Evolutionary conservation across 352 stramenopile genomes (phyloP), one percentile per base, ranked within the genome.

Genomic region (Phytophthora sp.): DNA sequence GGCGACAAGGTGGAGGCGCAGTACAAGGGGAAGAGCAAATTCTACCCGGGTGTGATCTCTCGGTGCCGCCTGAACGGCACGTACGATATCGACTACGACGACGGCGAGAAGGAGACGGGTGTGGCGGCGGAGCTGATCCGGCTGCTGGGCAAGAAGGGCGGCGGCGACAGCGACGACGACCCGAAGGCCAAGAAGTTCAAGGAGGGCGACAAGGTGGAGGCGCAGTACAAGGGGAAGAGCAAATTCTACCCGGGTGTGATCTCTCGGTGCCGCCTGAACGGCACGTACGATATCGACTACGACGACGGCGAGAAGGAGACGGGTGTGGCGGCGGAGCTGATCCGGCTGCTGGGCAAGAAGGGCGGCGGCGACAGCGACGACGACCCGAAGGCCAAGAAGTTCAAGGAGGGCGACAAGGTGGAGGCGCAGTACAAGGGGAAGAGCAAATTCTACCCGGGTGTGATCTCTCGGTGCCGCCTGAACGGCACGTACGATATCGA

Each of bases 61-160:
- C 64, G 76, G 9, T 74, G 54, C 46, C 55, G 66, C 5, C 41
- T 65, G 23, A 77, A 84, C 45, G 72, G 71, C 21, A 77, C 69
- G 4, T 82, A 77, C 39, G 69, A 82, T n/a, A 77, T 87, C 53
- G 72, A 83, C 12, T 88, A 85, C 45, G 78, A 88, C 37, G 76
- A 88, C 48, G 78, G 78, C 10, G 74, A 88, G 45, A 79, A 74
- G 18, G 78, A 88, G 34, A 72, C 48, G 5, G 64, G 57, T 24
- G 57, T 81, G 0, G 54, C 54, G 30, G 42, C 46, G 10, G 66
- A 79, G 12, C 27, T 79, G 2, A 69, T 87, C 27, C 56, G 61
- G 26, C 41, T 31, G 11, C 0, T 45, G 48, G 48, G 11, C 48
- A 55, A 55, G 48, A 55, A 55, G 32, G 12, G 32, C 18, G 31